phyloP scores from a whole-genome alignment of 768 basidiomycete genomes.

The Tylopilus felleus region DNA sequence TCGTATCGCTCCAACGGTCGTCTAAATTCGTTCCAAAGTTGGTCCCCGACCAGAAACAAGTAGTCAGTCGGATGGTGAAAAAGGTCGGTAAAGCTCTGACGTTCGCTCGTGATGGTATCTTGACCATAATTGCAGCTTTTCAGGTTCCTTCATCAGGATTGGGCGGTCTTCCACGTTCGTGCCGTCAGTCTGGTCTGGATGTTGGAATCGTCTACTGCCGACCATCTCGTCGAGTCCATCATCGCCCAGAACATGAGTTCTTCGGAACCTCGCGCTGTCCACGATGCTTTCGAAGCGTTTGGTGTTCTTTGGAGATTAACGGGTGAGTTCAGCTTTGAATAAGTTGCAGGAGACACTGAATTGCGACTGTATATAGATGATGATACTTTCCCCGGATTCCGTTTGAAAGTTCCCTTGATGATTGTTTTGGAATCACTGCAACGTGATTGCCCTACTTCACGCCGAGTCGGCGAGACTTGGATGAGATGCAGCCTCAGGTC shows the following conservation, averaged over 20 bases:
- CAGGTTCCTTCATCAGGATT: slow-evolving; percentile 65
- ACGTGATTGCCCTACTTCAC: slow-evolving; percentile 67
- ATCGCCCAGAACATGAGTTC: slow-evolving; percentile 70
- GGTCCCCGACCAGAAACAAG: slow-evolving; percentile 50
- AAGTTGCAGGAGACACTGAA: slow-evolving; percentile 1
- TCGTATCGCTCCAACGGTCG: slow-evolving; percentile 53
- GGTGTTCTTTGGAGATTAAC: slow-evolving; percentile 90
- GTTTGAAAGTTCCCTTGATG: slow-evolving; percentile 83
- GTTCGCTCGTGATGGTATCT: neutral
- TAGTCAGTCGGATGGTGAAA: slow-evolving; percentile 58
- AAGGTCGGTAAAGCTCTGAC: slow-evolving; percentile 32
- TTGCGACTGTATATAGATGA: slow-evolving; percentile 55
- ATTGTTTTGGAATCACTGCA: slow-evolving; percentile 81
- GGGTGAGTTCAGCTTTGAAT: slow-evolving; percentile 43
- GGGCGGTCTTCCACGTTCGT: slow-evolving; percentile 72
- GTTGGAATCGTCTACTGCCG: slow-evolving; percentile 53
- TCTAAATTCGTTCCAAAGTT: slow-evolving; percentile 50
- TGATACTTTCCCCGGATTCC: slow-evolving; percentile 71
- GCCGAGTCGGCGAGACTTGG: slow-evolving; percentile 91
- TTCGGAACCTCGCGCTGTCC: slow-evolving; percentile 41
- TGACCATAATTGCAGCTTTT: slow-evolving; percentile 50
- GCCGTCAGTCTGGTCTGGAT: slow-evolving; percentile 82
- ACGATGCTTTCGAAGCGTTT: slow-evolving; percentile 79
- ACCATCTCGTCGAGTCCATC: slow-evolving; percentile 73
- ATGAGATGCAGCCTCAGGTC: slow-evolving; percentile 93